phyloP scores from a whole-genome alignment of 306 rosid genomes.

The Mimosa pudica region DNA sequence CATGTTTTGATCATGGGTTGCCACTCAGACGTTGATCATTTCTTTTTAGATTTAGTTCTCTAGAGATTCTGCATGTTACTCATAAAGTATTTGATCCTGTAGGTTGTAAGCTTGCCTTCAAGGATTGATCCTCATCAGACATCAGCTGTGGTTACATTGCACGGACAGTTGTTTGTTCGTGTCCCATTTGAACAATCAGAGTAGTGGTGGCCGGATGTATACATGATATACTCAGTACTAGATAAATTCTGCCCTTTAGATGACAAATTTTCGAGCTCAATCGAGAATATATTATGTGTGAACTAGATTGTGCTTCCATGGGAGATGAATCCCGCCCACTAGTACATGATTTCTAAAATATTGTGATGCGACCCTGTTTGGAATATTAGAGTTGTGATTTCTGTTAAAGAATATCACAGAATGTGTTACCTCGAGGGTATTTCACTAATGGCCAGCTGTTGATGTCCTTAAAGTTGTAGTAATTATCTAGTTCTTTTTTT shows the following conservation, averaged over 20 bases:
- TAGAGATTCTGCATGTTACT: neutral
- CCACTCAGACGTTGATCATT: neutral
- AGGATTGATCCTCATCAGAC: constrained; percentile 98
- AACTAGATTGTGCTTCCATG: neutral
- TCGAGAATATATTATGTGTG: constrained; percentile 33
- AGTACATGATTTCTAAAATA: constrained; percentile 20
- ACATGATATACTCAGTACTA: constrained; percentile 11
- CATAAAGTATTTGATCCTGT: constrained; percentile 23
- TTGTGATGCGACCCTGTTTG: constrained; percentile 35
- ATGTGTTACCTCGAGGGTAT: constrained; percentile 17
- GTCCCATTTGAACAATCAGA: constrained; percentile 87
- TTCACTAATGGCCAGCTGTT: constrained; percentile 13
- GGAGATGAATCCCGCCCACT: too few relatives aligned
- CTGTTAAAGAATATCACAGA: constrained; percentile 24
- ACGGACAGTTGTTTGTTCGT: constrained; percentile 95
- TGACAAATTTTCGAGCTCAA: constrained; percentile 27
- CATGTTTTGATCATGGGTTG: neutral
- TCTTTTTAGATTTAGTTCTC: neutral
- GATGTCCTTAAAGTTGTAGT: neutral
- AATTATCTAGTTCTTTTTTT: neutral
- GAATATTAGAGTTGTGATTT: constrained; percentile 41
- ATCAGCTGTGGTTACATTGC: constrained; percentile 95
- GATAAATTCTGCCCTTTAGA: neutral
- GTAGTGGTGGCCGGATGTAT: constrained; percentile 35
- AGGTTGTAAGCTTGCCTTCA: constrained; percentile 88